Conservation (phyloP, 148 eudicot species). For the Diospyros kaki region DNA sequence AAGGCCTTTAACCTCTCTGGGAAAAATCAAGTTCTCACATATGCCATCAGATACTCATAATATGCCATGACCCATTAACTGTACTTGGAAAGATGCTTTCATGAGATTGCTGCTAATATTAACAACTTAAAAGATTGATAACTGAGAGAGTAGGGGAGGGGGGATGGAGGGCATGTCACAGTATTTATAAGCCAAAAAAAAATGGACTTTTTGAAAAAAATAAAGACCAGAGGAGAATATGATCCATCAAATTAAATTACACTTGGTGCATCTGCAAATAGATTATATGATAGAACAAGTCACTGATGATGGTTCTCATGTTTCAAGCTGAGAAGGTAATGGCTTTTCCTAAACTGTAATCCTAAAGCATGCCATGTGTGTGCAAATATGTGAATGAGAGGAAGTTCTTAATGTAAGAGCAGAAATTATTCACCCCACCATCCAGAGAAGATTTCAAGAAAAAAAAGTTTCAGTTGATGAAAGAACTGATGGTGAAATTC, state of each 20-base stretch:
- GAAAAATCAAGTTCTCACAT: slow-evolving; percentile 2
- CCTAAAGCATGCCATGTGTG: not conserved
- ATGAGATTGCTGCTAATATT: not conserved
- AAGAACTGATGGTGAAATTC: not conserved
- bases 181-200: no score
- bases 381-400: not conserved
- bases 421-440: not conserved
- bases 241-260: not conserved
- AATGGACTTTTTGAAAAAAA: no score
- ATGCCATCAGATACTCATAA: not conserved
- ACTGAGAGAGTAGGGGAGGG: not conserved
- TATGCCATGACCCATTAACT: not conserved
- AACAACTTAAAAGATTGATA: not conserved
- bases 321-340: not conserved
- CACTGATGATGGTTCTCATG: not conserved
- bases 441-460: not conserved
- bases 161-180: not conserved
- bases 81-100: slow-evolving; percentile 1
- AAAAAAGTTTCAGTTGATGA: not conserved
- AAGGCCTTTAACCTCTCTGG: not conserved
- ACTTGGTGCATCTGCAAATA: not conserved
- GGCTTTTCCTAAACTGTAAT: not conserved
- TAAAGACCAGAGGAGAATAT: no score
- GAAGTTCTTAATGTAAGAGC: no score
- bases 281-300: not conserved